A percentile compares a stretch with the other conserved stretches of the same genome.
Conservation (phyloP, 345 rosid genomes). For the Citrus maxima region DNA sequence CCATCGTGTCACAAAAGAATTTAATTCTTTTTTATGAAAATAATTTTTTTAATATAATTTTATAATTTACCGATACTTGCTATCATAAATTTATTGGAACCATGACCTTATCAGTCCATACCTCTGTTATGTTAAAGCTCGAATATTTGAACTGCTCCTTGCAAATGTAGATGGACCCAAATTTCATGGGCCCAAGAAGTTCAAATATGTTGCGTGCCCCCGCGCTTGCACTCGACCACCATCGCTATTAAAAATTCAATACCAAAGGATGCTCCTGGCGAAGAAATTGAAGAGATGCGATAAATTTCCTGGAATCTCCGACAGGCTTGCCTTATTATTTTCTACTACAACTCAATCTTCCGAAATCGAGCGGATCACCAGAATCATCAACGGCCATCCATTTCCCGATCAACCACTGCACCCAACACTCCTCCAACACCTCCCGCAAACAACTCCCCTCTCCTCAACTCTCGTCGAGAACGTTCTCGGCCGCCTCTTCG, state of each 20-base stretch:
- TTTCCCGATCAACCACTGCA: constrained; percentile 61
- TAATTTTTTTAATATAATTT: too few species aligned
- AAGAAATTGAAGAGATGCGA: background rate
- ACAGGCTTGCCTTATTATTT: background rate
- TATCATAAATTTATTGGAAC: background rate
- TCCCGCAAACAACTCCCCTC: constrained; percentile 33
- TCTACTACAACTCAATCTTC: constrained; percentile 6
- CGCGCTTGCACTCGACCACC: background rate
- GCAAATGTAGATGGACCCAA: background rate
- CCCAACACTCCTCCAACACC: constrained; percentile 39
- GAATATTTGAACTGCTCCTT: background rate
- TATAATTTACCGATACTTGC: background rate
- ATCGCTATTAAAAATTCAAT: rapidly evolving
- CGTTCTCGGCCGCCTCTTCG: constrained; percentile 83
- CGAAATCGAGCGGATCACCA: constrained; percentile 49
- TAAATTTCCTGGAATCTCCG: background rate
- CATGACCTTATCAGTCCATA: background rate
- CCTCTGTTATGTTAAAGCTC: background rate
- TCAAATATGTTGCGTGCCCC: background rate
- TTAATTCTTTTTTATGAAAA: too few species aligned
- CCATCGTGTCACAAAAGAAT: too few species aligned
- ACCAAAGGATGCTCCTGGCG: background rate
- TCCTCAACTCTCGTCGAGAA: constrained; percentile 48
- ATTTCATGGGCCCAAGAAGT: background rate
- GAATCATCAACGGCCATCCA: constrained; percentile 69